These are phyloP conservation scores for Penicillium sp. DNA, from an alignment of 2,329 filamentous ascomycete species.

Conservation along the genomic window DNA sequence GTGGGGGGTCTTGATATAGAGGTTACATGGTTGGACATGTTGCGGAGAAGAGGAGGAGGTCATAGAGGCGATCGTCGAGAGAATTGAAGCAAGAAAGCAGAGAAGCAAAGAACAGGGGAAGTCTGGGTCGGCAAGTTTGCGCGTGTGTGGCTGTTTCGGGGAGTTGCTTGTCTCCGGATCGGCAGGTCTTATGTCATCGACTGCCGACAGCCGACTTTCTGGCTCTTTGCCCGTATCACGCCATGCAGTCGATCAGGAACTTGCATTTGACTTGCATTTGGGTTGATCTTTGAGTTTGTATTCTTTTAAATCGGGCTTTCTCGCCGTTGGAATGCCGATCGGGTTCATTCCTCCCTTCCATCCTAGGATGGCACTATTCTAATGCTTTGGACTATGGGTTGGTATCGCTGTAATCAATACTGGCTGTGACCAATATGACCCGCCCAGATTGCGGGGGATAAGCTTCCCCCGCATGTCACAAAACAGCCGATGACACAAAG, in stretches of 20 bases:
- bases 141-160: conserved; percentile 8
- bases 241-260: conserved; percentile 8
- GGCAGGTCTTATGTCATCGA: conserved; percentile 17
- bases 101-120: too few relatives aligned
- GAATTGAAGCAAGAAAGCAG: too few relatives aligned
- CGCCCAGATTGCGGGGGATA: background rate
- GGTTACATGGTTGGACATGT: conserved; percentile 18
- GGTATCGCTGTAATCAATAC: background rate
- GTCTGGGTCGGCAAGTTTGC: background rate
- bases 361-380: background rate
- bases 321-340: too few relatives aligned
- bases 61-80: background rate
- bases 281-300: background rate
- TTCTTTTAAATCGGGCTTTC: too few relatives aligned
- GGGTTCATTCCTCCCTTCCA: too few relatives aligned
- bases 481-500: conserved; percentile 11
- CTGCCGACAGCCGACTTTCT: conserved; percentile 21
- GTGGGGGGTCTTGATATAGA: conserved; percentile 15
- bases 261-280: background rate
- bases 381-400: background rate
- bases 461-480: conserved; percentile 20
- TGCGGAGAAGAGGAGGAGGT: conserved; percentile 5
- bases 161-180: conserved; percentile 12
- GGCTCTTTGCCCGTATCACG: conserved; percentile 7
- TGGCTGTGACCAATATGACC: background rate